Conservation (phyloP, 1,284 basidiomycete genomes). For the Microbotryomycetes sp. region DNA sequence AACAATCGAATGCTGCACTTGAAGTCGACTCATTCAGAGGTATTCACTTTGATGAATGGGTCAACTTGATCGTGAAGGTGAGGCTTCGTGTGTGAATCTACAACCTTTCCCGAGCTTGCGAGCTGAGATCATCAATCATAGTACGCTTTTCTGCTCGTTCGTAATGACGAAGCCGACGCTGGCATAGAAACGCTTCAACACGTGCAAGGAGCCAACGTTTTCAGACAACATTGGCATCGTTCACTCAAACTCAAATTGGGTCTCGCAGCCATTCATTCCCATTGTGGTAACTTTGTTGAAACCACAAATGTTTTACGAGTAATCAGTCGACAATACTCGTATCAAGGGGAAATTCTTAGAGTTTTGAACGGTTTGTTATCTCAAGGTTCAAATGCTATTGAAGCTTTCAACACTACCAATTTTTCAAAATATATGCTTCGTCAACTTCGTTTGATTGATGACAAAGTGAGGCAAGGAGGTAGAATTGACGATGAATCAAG, state of each 20-base stretch:
- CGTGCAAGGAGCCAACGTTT: constrained; percentile 67
- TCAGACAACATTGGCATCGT: constrained; percentile 67
- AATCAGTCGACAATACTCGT: constrained; percentile 61
- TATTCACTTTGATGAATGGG: constrained; percentile 78
- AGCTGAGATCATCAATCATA: too few species aligned
- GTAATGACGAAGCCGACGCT: constrained; percentile 53
- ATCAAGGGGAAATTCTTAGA: constrained; percentile 73
- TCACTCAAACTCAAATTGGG: constrained; percentile 43
- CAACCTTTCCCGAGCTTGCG: too few species aligned
- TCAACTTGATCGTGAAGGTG: constrained; percentile 76
- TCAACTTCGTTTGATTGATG: constrained; percentile 21
- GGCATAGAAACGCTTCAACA: constrained; percentile 76
- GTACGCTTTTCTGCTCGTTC: constrained; percentile 77
- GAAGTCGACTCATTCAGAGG: constrained; percentile 64
- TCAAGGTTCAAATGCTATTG: constrained; percentile 59
- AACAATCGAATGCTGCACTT: too few species aligned
- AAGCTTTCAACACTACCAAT: constrained; percentile 65
- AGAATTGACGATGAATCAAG: not conserved
- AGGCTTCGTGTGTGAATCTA: too few species aligned
- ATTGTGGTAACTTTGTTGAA: constrained; percentile 52
- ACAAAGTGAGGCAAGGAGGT: not conserved
- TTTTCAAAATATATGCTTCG: constrained; percentile 62
- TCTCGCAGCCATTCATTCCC: constrained; percentile 60
- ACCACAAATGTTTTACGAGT: constrained; percentile 68
- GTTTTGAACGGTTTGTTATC: constrained; percentile 64